A percentile compares a stretch with the other conserved stretches of the same genome.
Conservation (phyloP, 441 rosid species). For the Arabidopsis lyrata region DNA sequence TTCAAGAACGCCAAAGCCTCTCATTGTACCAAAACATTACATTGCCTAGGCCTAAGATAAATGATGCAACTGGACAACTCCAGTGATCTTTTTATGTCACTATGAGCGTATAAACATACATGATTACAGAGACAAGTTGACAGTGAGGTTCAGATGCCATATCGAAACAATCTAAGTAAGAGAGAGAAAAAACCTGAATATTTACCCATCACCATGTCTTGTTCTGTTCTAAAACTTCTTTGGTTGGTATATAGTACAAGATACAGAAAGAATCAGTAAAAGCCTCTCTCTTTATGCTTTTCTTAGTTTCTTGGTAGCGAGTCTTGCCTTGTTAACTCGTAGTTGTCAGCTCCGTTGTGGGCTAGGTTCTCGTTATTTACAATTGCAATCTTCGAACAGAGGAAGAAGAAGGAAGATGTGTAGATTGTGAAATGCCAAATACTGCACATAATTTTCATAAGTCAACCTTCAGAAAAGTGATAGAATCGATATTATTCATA, state of each 20-base stretch:
- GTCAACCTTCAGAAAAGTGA: slow-evolving; percentile 23
- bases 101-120: slow-evolving; percentile 37
- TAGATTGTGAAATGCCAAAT: slow-evolving; percentile 89
- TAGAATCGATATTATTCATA: slow-evolving; percentile 16
- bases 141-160: slow-evolving; percentile 26
- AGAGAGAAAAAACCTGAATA: slow-evolving; percentile 26
- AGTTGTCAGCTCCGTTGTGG: slow-evolving; percentile 45
- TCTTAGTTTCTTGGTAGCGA: slow-evolving; percentile 60
- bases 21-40: slow-evolving; percentile 9
- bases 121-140: slow-evolving; percentile 32
- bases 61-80: slow-evolving; percentile 28
- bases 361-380: slow-evolving; percentile 49
- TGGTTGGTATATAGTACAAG: slow-evolving; percentile 35
- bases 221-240: slow-evolving; percentile 38
- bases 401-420: slow-evolving; percentile 93
- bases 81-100: slow-evolving; percentile 27
- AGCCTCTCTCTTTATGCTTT: slow-evolving; percentile 30
- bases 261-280: slow-evolving; percentile 32
- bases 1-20: slow-evolving; percentile 37
- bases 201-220: slow-evolving; percentile 38
- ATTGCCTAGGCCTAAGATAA: slow-evolving; percentile 20
- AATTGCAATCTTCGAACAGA: slow-evolving; percentile 74
- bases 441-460: slow-evolving; percentile 55
- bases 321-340: slow-evolving; percentile 76
- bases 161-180: slow-evolving; percentile 27